A percentile compares a stretch with the other conserved stretches of the same genome.
Conservation (phyloP, 1,284 basidiomycete species). For the Ceratorhiza oryzae-sativae region DNA sequence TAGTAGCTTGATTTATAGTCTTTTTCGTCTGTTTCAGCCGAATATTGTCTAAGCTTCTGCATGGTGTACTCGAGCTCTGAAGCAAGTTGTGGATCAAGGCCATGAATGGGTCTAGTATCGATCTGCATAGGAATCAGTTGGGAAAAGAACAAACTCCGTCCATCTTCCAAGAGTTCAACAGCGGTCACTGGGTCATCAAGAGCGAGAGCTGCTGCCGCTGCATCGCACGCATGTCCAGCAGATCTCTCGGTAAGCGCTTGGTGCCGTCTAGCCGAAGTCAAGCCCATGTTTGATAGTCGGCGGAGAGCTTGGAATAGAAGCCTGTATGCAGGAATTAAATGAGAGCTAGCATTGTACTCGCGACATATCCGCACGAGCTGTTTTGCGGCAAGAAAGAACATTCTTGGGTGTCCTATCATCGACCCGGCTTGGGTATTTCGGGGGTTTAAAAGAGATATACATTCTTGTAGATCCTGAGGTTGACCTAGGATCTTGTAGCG, state of each 20-base stretch:
- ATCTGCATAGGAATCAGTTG: slow-evolving; percentile 23
- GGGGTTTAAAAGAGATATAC: not conserved
- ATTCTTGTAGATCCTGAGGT: not conserved
- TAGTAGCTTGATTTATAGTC: slow-evolving; percentile 1
- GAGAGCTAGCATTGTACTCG: not conserved
- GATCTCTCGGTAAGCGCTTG: not conserved
- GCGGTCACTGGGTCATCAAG: not conserved
- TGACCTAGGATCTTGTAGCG: slow-evolving; percentile 4
- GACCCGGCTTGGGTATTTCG: not conserved
- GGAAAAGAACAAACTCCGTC: slow-evolving; percentile 15
- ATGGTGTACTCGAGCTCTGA: not conserved
- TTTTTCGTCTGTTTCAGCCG: not conserved
- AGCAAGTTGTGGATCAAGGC: slow-evolving; percentile 7
- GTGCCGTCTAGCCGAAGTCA: not conserved
- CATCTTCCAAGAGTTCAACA: slow-evolving; percentile 31
- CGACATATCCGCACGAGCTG: slow-evolving; percentile 7
- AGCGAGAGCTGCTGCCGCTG: slow-evolving; percentile 9
- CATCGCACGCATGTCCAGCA: not conserved
- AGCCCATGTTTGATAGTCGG: not conserved
- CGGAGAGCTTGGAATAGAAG: not conserved
- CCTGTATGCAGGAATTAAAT: not conserved
- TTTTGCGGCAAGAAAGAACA: not conserved
- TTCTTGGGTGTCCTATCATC: not conserved
- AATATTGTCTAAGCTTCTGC: not conserved
- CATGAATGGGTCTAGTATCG: not conserved